phyloP scores from a whole-genome alignment of 192 early-diverging fungal species.

The Glomus cerebriforme region DNA sequence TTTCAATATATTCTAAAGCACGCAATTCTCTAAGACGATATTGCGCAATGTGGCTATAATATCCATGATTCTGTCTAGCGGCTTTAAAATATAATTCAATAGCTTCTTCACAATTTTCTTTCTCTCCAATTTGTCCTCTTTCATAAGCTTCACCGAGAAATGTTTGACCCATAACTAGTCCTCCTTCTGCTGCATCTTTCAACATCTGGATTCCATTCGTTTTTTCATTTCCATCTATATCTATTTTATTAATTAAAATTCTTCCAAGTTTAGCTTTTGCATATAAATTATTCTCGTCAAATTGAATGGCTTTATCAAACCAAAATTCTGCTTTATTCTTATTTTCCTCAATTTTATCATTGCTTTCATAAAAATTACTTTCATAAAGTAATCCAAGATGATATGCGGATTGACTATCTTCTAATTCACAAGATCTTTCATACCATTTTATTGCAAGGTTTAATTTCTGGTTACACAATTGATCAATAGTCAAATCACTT shows the following conservation, averaged over 20 bases:
- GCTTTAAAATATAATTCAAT: neutral
- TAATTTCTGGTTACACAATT: too few relatives aligned
- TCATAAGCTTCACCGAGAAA: neutral
- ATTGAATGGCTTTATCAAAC: too few relatives aligned
- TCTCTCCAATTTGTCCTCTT: neutral
- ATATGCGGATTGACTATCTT: too few relatives aligned
- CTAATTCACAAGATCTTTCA: too few relatives aligned
- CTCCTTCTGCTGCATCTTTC: neutral
- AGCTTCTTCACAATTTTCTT: neutral
- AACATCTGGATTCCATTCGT: neutral
- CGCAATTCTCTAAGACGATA: neutral
- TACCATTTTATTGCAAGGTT: too few relatives aligned
- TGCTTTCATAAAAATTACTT: too few relatives aligned
- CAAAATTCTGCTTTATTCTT: too few relatives aligned
- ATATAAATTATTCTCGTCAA: too few relatives aligned
- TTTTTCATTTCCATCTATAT: neutral
- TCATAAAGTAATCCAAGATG: too few relatives aligned
- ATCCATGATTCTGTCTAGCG: neutral
- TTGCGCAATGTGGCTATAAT: neutral
- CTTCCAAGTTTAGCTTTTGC: too few relatives aligned
- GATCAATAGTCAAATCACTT: too few relatives aligned
- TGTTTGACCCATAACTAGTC: neutral
- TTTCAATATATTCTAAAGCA: neutral
- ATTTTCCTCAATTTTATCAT: too few relatives aligned
- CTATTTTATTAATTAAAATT: neutral